phyloP scores from a whole-genome alignment of 768 basidiomycete genomes.

The Suillus bovinus region DNA sequence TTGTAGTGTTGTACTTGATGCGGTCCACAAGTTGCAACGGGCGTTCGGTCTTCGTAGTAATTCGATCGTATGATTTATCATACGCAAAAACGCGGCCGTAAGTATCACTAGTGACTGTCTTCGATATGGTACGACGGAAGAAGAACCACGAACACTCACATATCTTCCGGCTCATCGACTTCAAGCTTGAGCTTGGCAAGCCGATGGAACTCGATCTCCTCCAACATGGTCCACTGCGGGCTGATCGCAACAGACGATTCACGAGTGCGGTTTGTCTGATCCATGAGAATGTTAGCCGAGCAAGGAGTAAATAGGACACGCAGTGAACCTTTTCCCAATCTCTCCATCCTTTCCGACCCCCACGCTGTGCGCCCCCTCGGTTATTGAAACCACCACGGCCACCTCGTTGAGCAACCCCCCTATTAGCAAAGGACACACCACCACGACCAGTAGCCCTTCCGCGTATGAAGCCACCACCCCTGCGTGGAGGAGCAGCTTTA shows the following conservation, averaged over 20 bases:
- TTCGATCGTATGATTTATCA: conserved; percentile 92
- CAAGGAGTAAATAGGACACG: not conserved
- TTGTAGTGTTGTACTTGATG: conserved; percentile 96
- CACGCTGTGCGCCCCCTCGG: conserved; percentile 41
- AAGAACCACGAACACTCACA: conserved; percentile 53
- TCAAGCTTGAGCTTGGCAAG: conserved; percentile 90
- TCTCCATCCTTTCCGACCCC: conserved; percentile 74
- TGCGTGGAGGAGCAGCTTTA: conserved; percentile 68
- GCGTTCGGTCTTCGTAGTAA: conserved; percentile 90
- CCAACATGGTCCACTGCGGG: conserved; percentile 90
- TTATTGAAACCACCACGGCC: conserved; percentile 47
- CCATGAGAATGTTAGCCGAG: conserved; percentile 14
- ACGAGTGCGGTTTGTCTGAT: conserved; percentile 75
- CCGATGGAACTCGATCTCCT: conserved; percentile 96
- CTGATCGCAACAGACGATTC: conserved; percentile 94
- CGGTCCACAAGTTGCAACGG: conserved; percentile 92
- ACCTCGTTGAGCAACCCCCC: conserved; percentile 44
- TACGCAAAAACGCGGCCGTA: conserved; percentile 92
- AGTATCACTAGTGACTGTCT: conserved; percentile 52
- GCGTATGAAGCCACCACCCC: conserved; percentile 64
- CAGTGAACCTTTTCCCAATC: conserved; percentile 86
- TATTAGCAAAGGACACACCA: conserved; percentile 33
- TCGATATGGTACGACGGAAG: not conserved
- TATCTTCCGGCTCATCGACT: conserved; percentile 87
- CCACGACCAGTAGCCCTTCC: conserved; percentile 44